Percentiles rank a stretch among this genome's conserved stretches.
Conservation (phyloP, 257 asterid genomes). For the Avicennia marina region DNA sequence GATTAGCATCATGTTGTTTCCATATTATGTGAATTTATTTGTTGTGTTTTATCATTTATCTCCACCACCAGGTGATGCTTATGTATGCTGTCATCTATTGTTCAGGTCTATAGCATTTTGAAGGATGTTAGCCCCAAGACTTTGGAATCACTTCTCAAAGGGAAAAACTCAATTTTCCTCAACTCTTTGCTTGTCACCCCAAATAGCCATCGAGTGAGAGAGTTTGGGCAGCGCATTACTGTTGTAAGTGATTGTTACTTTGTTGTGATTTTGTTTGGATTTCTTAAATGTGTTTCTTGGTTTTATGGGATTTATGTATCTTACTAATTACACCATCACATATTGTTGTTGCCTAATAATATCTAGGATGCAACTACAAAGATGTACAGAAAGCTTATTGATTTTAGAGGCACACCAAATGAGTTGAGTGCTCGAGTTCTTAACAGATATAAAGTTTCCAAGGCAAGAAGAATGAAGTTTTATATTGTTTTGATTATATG, state of each 20-base stretch:
- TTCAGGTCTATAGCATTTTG: constrained; percentile 68
- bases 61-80: constrained; percentile 7
- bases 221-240: constrained; percentile 66
- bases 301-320: constrained; percentile 2
- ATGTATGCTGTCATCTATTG: constrained; percentile 16
- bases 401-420: constrained; percentile 73
- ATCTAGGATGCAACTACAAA: constrained; percentile 69
- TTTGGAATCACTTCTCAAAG: constrained; percentile 40
- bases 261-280: constrained; percentile 4
- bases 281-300: background rate
- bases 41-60: background rate
- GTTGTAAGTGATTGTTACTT: constrained; percentile 46
- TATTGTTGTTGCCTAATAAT: constrained; percentile 22
- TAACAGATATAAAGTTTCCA: constrained; percentile 70
- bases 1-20: too few relatives aligned
- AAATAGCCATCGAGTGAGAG: constrained; percentile 82
- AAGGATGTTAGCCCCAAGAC: constrained; percentile 54
- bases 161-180: constrained; percentile 60
- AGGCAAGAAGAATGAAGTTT: constrained; percentile 51
- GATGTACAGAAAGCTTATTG: constrained; percentile 60
- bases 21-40: background rate
- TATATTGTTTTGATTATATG: constrained; percentile 3
- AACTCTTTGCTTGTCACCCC: constrained; percentile 81
- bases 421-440: constrained; percentile 74
- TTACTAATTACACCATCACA: constrained; percentile 6